Conservation (phyloP, 225 moss, liverwort and hornwort genomes). For the Sphagnum contortum region DNA sequence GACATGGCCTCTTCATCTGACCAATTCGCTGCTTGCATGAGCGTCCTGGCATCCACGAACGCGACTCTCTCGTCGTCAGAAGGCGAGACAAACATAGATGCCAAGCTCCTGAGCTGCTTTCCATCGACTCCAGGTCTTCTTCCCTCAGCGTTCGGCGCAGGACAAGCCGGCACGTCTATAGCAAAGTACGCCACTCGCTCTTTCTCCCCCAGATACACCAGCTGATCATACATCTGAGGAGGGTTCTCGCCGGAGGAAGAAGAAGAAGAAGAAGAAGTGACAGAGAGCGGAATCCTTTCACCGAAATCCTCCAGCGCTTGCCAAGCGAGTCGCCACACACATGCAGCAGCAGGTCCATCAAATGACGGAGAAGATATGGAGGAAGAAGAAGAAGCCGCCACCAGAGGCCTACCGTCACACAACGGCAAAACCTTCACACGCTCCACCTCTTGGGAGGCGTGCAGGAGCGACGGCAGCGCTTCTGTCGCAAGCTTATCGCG, state of each 20-base stretch:
- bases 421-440: constrained; percentile 60
- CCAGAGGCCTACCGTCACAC: constrained; percentile 58
- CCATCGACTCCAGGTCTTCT: constrained; percentile 11
- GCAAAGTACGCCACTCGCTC: constrained; percentile 56
- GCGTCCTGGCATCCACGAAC: constrained; percentile 63
- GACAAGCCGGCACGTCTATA: constrained; percentile 21
- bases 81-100: constrained; percentile 15
- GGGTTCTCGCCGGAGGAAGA: constrained; percentile 7
- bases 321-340: constrained; percentile 69
- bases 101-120: constrained; percentile 29
- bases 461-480: constrained; percentile 32
- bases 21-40: constrained; percentile 70
- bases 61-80: constrained; percentile 15
- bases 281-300: constrained; percentile 14
- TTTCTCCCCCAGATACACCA: constrained; percentile 74
- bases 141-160: neutral
- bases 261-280: constrained; percentile 7
- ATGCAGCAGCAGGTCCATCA: constrained; percentile 1
- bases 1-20: constrained; percentile 30
- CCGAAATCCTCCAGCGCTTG: constrained; percentile 37
- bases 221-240: constrained; percentile 16
- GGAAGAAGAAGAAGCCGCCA: constrained; percentile 20
- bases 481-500: constrained; percentile 26
- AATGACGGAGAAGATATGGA: no score
- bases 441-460: constrained; percentile 19